phyloP scores from a whole-genome alignment of 2,329 filamentous ascomycete species.

The Epichloe amarillans region DNA sequence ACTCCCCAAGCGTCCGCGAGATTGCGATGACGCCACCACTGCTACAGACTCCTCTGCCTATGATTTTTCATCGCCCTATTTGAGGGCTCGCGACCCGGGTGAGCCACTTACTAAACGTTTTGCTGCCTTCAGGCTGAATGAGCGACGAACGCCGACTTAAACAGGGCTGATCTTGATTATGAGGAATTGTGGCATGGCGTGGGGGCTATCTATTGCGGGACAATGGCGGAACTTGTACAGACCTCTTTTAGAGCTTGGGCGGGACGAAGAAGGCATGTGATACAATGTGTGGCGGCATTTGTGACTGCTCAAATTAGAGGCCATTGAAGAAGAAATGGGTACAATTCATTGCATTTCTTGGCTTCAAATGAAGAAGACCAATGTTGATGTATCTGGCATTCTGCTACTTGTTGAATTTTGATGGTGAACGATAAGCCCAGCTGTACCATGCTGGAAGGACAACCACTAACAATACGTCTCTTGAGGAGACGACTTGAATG shows the following conservation, averaged over 20 bases:
- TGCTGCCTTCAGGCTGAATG: slow-evolving; percentile 52
- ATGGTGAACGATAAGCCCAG: no score
- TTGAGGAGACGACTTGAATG: no score
- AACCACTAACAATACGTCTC: no score
- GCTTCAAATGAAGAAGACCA: no score
- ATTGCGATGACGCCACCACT: slow-evolving; percentile 21
- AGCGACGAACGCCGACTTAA: slow-evolving; percentile 13
- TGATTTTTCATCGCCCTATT: slow-evolving; percentile 3
- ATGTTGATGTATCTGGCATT: no score
- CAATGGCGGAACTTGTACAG: neutral
- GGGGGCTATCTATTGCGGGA: neutral
- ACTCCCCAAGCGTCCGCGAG: slow-evolving; percentile 60
- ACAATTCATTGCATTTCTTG: neutral
- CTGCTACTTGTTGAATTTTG: no score
- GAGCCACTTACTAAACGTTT: slow-evolving; percentile 52
- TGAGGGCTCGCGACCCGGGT: slow-evolving; percentile 22
- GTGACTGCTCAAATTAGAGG: neutral
- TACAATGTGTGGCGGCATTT: neutral
- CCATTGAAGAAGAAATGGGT: neutral
- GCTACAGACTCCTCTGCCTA: slow-evolving; percentile 12
- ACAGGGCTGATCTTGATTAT: neutral
- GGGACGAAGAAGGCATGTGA: neutral
- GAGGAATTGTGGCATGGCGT: neutral
- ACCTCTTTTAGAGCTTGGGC: neutral
- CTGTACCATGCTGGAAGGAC: no score